These are phyloP conservation scores for Excoecaria cochinchinensis DNA, from an alignment of 345 rosid genomes.

Conservation along the genomic window DNA sequence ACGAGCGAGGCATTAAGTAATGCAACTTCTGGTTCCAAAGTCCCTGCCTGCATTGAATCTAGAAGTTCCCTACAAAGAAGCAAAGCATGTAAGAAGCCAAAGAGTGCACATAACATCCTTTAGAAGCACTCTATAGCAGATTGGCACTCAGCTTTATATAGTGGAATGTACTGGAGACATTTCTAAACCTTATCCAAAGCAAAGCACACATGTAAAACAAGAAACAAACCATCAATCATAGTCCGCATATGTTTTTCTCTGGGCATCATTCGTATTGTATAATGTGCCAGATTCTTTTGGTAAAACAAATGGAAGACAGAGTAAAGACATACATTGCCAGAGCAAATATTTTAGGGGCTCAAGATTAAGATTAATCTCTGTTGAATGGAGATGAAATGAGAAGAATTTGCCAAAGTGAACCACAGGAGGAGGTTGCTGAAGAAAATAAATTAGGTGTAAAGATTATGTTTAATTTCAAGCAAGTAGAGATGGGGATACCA, in stretches of 20 bases:
- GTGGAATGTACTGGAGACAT: neutral
- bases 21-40: slow-evolving; percentile 78
- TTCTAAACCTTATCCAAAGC: neutral
- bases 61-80: slow-evolving; percentile 57
- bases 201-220: neutral
- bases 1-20: slow-evolving; percentile 83
- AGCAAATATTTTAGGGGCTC: neutral
- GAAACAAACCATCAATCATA: neutral
- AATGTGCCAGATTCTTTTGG: neutral
- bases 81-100: slow-evolving; percentile 1
- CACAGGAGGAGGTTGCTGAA: neutral
- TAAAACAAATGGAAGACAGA: neutral
- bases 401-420: neutral
- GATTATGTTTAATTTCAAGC: neutral
- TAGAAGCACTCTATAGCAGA: neutral
- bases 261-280: neutral
- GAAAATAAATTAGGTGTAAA: neutral
- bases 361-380: neutral
- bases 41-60: slow-evolving; percentile 70
- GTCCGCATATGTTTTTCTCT: neutral
- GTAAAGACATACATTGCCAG: neutral
- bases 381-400: neutral
- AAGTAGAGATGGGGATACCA: neutral
- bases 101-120: neutral
- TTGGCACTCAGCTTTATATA: neutral